Conservation (phyloP, 768 basidiomycete genomes). For the Udeniomyces megalosporus region DNA sequence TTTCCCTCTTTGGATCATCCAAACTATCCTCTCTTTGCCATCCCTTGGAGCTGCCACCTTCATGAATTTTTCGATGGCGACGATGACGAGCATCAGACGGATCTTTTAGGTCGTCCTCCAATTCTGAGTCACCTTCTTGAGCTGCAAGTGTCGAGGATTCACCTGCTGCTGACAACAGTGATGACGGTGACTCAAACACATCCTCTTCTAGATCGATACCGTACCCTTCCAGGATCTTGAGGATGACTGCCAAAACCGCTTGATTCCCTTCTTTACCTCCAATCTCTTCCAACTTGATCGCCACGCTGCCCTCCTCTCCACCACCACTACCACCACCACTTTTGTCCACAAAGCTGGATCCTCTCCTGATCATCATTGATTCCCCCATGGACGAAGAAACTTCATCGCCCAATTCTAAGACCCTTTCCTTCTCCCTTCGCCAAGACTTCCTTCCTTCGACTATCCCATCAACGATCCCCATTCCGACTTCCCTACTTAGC, state of each 20-base stretch:
- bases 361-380: too few species aligned
- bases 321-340: slow-evolving; percentile 21
- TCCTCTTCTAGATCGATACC: slow-evolving; percentile 41
- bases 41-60: slow-evolving; percentile 28
- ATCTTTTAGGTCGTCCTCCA: not conserved
- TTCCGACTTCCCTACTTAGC: slow-evolving; percentile 67
- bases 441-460: slow-evolving; percentile 53
- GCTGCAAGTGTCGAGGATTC: not conserved
- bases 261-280: slow-evolving; percentile 54
- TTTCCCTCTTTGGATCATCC: too few species aligned
- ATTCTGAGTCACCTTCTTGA: not conserved
- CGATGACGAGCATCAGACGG: not conserved
- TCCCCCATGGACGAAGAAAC: too few species aligned
- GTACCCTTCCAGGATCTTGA: slow-evolving; percentile 27
- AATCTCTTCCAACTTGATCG: slow-evolving; percentile 52
- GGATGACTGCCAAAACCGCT: slow-evolving; percentile 41
- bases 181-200: not conserved
- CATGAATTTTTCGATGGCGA: not conserved
- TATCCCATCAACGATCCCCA: slow-evolving; percentile 65
- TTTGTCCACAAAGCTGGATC: too few species aligned
- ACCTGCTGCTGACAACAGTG: too few species aligned
- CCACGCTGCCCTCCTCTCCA: slow-evolving; percentile 44
- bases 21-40: too few species aligned
- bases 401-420: too few species aligned
- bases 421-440: slow-evolving; percentile 20